Evolutionary conservation across 495 filamentous ascomycete species (phyloP).

Genomic region (Aspergillus hancockii): DNA sequence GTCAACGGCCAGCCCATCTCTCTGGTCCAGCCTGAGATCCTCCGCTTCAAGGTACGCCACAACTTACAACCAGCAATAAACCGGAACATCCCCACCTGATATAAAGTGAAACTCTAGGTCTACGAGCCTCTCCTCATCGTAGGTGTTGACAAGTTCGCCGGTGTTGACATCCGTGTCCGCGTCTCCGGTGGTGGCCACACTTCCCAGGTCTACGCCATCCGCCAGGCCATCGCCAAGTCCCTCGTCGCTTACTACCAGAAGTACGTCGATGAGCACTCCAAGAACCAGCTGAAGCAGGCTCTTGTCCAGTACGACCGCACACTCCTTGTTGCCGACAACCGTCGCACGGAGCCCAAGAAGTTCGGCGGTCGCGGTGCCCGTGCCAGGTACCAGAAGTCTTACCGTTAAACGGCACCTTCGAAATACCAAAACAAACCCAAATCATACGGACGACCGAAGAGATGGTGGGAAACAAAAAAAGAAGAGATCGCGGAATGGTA

Average conservation of each 20-base stretch:
- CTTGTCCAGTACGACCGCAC: conserved; percentile 94
- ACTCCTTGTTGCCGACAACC: conserved; percentile 95
- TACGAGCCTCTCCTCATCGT: conserved; percentile 98
- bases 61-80: conserved; percentile 4
- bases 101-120: conserved; percentile 54
- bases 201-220: conserved; percentile 97
- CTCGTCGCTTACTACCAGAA: conserved; percentile 99
- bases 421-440: conserved; percentile 14
- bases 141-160: conserved; percentile 93
- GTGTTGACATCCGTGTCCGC: conserved; percentile 95
- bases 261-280: conserved; percentile 99
- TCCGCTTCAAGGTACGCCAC: conserved; percentile 83
- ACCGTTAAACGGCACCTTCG: conserved; percentile 53
- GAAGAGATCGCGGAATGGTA: conserved; percentile 19
- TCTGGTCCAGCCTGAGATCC: conserved; percentile 92
- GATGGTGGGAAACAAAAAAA: conserved; percentile 2
- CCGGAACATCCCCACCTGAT: conserved; percentile 8
- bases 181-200: conserved; percentile 97
- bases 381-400: conserved; percentile 92
- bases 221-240: conserved; percentile 97
- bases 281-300: conserved; percentile 97
- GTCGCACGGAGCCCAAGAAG: conserved; percentile 92
- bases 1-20: conserved; percentile 96
- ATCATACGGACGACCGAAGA: neutral
- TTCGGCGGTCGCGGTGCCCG: conserved; percentile 86